A percentile compares a stretch with the other conserved stretches of the same genome.
Evolutionary conservation across 2,329 filamentous ascomycete species (phyloP).

Genomic region (Fusarium lateritium): DNA sequence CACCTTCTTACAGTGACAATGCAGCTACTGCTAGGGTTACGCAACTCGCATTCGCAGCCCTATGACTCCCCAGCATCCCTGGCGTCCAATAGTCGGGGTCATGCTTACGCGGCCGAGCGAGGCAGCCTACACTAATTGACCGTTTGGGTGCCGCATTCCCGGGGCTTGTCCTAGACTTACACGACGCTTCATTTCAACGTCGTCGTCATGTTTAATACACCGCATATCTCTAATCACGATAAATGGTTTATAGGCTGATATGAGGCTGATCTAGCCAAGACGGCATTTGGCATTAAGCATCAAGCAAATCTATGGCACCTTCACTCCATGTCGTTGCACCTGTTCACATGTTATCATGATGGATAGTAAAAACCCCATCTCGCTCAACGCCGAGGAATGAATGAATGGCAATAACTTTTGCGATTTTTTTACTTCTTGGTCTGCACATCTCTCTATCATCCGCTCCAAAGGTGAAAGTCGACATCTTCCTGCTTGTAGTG

Average conservation of each 20-base stretch:
- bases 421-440: slow-evolving; percentile 30
- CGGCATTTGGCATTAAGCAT: slow-evolving; percentile 20
- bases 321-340: slow-evolving; percentile 27
- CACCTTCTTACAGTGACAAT: background rate
- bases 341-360: slow-evolving; percentile 23
- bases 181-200: slow-evolving; percentile 16
- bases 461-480: slow-evolving; percentile 67
- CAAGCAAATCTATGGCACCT: slow-evolving; percentile 31
- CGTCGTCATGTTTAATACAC: slow-evolving; percentile 24
- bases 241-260: slow-evolving; percentile 5
- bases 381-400: slow-evolving; percentile 36
- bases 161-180: background rate
- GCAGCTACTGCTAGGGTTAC: slow-evolving; percentile 27
- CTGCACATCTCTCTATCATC: slow-evolving; percentile 38
- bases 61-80: slow-evolving; percentile 40
- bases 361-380: slow-evolving; percentile 24
- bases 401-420: slow-evolving; percentile 39
- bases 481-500: slow-evolving; percentile 83
- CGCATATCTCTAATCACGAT: background rate
- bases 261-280: slow-evolving; percentile 10
- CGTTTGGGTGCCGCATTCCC: slow-evolving; percentile 24
- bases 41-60: slow-evolving; percentile 46
- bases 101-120: slow-evolving; percentile 45
- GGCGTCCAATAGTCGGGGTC: slow-evolving; percentile 30
- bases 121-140: slow-evolving; percentile 25